phyloP scores from a whole-genome alignment of 257 asterid genomes.

The Nicotiana benthamiana region DNA sequence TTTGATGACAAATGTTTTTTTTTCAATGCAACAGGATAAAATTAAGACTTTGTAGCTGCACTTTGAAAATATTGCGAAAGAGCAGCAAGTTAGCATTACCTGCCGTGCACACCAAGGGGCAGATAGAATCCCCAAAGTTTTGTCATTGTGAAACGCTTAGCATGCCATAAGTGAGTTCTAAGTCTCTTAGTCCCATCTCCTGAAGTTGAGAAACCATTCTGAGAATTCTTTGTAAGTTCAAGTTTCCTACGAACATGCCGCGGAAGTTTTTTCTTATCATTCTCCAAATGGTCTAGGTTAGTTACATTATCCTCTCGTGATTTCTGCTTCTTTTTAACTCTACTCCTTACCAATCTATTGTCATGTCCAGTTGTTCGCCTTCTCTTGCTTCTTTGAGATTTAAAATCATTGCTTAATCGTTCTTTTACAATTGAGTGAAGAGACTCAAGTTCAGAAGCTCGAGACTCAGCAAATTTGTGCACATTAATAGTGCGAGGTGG shows the following conservation, averaged over 20 bases:
- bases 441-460: slow-evolving; percentile 62
- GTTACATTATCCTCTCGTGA: slow-evolving; percentile 15
- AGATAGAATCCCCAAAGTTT: slow-evolving; percentile 78
- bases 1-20: background rate
- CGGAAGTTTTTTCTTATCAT: slow-evolving; percentile 32
- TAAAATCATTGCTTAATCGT: slow-evolving; percentile 57
- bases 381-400: slow-evolving; percentile 45
- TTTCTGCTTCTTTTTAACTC: slow-evolving; percentile 36
- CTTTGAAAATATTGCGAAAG: background rate
- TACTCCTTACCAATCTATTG: slow-evolving; percentile 36
- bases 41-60: background rate
- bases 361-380: slow-evolving; percentile 54
- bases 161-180: slow-evolving; percentile 95
- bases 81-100: slow-evolving; percentile 31
- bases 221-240: slow-evolving; percentile 58
- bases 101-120: slow-evolving; percentile 77
- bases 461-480: slow-evolving; percentile 64
- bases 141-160: slow-evolving; percentile 72
- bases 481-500: slow-evolving; percentile 42
- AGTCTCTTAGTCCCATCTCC: slow-evolving; percentile 86
- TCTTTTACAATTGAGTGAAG: slow-evolving; percentile 57
- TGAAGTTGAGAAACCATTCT: slow-evolving; percentile 53
- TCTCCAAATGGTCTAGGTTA: slow-evolving; percentile 14
- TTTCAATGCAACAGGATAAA: background rate
- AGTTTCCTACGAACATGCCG: slow-evolving; percentile 58